phyloP scores from a whole-genome alignment of 179 eudicot species.

The Gypsophila paniculata region DNA sequence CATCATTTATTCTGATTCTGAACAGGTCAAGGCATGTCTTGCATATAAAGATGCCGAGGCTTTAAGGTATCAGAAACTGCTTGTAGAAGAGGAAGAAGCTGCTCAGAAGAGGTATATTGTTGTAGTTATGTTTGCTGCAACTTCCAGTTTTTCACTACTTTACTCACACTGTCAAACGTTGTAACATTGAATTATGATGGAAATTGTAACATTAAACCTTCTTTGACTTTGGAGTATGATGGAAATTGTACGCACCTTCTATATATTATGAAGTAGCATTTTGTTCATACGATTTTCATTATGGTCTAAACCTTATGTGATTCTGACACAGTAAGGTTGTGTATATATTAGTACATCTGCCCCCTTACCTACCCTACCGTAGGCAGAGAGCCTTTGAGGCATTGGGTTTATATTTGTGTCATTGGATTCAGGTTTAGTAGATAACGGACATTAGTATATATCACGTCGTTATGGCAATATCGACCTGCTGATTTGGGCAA shows the following conservation, averaged over 20 bases:
- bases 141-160: slow-evolving; percentile 3
- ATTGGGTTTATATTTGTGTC: neutral
- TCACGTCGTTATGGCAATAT: neutral
- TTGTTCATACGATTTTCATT: neutral
- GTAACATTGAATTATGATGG: neutral
- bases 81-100: slow-evolving; percentile 98
- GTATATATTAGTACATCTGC: neutral
- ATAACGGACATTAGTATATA: neutral
- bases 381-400: neutral
- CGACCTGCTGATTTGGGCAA: neutral
- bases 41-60: slow-evolving; percentile 95
- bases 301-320: neutral
- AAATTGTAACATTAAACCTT: neutral
- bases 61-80: slow-evolving; percentile 86
- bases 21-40: slow-evolving; percentile 85
- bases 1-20: neutral
- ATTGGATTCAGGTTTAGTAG: no score
- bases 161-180: neutral
- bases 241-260: neutral
- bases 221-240: no score
- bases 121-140: slow-evolving; percentile 2
- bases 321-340: neutral
- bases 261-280: neutral
- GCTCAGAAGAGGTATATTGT: slow-evolving; percentile 71
- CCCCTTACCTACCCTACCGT: neutral